Evolutionary conservation across 352 stramenopile genomes (phyloP).

Genomic region (Thalassiosira mediterranea): DNA sequence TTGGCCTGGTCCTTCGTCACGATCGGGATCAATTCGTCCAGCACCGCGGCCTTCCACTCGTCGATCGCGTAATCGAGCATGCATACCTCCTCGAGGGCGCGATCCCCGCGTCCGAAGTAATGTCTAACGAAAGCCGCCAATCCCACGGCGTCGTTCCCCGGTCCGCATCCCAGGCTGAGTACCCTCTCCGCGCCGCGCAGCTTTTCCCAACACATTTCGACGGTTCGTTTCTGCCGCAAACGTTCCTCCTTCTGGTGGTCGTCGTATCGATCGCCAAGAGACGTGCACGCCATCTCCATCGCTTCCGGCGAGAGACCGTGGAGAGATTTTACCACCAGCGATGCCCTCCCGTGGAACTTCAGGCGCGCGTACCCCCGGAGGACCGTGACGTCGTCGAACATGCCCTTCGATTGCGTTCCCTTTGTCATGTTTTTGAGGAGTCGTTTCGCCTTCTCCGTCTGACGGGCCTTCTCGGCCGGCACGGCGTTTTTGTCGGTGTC

Average conservation of each 20-base stretch:
- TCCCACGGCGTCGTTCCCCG: conserved; percentile 68
- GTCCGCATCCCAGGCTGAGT: conserved; percentile 73
- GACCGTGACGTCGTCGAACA: conserved; percentile 71
- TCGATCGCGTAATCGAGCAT: conserved; percentile 75
- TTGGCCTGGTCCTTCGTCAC: conserved; percentile 39
- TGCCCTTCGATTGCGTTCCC: conserved; percentile 61
- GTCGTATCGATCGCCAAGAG: conserved; percentile 3
- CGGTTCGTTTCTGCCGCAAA: conserved; percentile 18
- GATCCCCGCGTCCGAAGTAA: conserved; percentile 8
- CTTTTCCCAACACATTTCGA: conserved; percentile 43
- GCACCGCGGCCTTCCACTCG: conserved; percentile 64
- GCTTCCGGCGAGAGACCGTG: conserved; percentile 40
- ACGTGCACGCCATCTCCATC: conserved; percentile 6
- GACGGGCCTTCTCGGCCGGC: conserved; percentile 38
- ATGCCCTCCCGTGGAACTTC: conserved; percentile 72
- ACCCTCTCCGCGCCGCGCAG: conserved; percentile 37
- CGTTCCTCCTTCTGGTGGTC: background rate
- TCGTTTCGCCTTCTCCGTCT: conserved; percentile 44
- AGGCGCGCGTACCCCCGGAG: conserved; percentile 71
- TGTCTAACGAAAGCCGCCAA: conserved; percentile 53
- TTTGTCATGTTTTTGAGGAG: conserved; percentile 77
- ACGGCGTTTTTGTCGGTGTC: conserved; percentile 6
- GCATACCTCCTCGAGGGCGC: conserved; percentile 33
- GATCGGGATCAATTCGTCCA: conserved; percentile 59
- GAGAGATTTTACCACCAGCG: conserved; percentile 64